Evolutionary conservation across 305 asterid genomes (phyloP).

Genomic region (Fraxinus ornus): DNA sequence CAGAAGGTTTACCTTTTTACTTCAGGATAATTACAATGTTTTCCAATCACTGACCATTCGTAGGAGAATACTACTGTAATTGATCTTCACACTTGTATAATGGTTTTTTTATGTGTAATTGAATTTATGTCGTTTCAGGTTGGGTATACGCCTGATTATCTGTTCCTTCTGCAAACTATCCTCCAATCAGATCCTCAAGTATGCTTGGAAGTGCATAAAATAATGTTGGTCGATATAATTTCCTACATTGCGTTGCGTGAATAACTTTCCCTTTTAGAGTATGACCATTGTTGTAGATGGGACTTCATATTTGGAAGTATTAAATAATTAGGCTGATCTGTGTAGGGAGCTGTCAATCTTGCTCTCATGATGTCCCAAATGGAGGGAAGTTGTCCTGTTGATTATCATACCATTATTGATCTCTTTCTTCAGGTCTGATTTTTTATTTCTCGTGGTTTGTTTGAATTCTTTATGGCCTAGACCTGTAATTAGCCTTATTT

Average conservation of each 20-base stretch:
- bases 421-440: slow-evolving; percentile 77
- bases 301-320: background rate
- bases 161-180: slow-evolving; percentile 96
- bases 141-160: slow-evolving; percentile 94
- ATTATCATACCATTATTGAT: slow-evolving; percentile 95
- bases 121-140: slow-evolving; percentile 52
- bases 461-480: background rate
- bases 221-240: background rate
- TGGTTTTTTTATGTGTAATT: background rate
- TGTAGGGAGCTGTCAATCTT: slow-evolving; percentile 98
- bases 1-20: slow-evolving; percentile 2
- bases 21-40: slow-evolving; percentile 10
- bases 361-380: slow-evolving; percentile 99
- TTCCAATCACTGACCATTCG: background rate
- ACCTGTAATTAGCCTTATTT: background rate
- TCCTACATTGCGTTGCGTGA: background rate
- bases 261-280: background rate
- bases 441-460: slow-evolving; percentile 13
- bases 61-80: slow-evolving; percentile 7
- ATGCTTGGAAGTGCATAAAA: slow-evolving; percentile 20
- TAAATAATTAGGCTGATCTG: slow-evolving; percentile 24
- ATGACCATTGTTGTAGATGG: background rate
- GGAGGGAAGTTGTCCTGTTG: slow-evolving; percentile 99
- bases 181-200: slow-evolving; percentile 99
- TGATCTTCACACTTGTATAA: background rate